Evolutionary conservation across 441 rosid species (phyloP).

Genomic region (Aleurites moluccanus): DNA sequence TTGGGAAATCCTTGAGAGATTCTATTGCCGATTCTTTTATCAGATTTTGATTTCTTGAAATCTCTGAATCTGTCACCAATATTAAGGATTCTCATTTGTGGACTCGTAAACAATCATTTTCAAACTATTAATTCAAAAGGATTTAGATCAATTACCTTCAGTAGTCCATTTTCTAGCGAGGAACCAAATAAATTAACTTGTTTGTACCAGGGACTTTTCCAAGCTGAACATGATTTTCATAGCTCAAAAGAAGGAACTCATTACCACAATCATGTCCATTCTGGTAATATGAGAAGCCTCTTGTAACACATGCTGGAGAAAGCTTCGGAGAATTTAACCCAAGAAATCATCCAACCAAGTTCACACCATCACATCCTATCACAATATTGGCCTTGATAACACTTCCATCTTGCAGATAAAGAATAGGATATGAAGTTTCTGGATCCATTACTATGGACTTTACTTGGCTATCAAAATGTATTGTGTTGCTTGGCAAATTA

Average conservation of each 20-base stretch:
- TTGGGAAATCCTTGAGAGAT: slow-evolving; percentile 29
- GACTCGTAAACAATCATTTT: too few species aligned
- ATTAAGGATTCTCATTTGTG: too few species aligned
- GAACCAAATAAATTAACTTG: slow-evolving; percentile 32
- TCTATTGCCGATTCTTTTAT: slow-evolving; percentile 36
- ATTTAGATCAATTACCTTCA: slow-evolving; percentile 17
- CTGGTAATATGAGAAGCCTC: slow-evolving; percentile 27
- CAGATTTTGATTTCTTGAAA: slow-evolving; percentile 25
- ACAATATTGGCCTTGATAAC: slow-evolving; percentile 30
- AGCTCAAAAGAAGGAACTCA: not conserved
- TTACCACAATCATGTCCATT: slow-evolving; percentile 22
- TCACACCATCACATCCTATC: slow-evolving; percentile 39
- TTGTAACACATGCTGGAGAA: slow-evolving; percentile 9
- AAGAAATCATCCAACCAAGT: slow-evolving; percentile 24
- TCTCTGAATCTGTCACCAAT: slow-evolving; percentile 25
- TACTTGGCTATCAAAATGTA: slow-evolving; percentile 19
- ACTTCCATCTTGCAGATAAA: slow-evolving; percentile 29
- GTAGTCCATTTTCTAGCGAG: slow-evolving; percentile 22
- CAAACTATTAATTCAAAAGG: not conserved
- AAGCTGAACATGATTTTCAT: slow-evolving; percentile 3
- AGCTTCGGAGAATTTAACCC: slow-evolving; percentile 12
- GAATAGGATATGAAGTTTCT: slow-evolving; percentile 17
- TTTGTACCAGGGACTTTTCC: slow-evolving; percentile 25
- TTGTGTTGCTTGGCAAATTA: slow-evolving; percentile 15
- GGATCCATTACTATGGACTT: slow-evolving; percentile 14